Evolutionary conservation across 495 filamentous ascomycete genomes (phyloP).

Genomic region (Talaromyces adpressus): DNA sequence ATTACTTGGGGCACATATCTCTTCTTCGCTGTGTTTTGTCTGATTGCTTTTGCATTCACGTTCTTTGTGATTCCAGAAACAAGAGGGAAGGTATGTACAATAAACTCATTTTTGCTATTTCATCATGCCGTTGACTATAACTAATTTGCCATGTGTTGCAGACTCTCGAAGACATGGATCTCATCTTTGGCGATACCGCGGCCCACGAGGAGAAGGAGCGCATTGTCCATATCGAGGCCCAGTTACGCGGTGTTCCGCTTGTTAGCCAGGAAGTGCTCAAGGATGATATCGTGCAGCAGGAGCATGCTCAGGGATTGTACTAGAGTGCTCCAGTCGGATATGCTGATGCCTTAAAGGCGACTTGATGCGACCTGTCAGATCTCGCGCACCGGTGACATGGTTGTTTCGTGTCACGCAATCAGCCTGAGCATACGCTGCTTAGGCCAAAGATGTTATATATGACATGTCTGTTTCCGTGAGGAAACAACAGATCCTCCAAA

Average conservation of each 20-base stretch:
- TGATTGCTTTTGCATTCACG: conserved; percentile 52
- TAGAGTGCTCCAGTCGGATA: neutral
- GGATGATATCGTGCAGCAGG: conserved; percentile 21
- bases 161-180: conserved; percentile 55
- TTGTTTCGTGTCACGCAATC: neutral
- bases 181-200: conserved; percentile 66
- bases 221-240: conserved; percentile 65
- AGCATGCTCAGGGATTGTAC: neutral
- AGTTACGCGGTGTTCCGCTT: conserved; percentile 42
- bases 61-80: conserved; percentile 60
- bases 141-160: conserved; percentile 14
- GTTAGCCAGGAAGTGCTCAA: conserved; percentile 19
- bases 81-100: conserved; percentile 30
- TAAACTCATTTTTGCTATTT: neutral
- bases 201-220: conserved; percentile 65
- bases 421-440: neutral
- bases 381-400: neutral
- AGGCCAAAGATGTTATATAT: neutral
- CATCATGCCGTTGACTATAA: neutral
- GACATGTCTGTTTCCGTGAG: neutral
- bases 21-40: conserved; percentile 67
- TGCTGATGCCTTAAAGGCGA: conserved; percentile 4
- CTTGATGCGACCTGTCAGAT: neutral
- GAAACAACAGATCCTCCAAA: neutral
- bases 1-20: conserved; percentile 76